Conservation (phyloP, 140 eudicot species). For the Anethum foeniculum region DNA sequence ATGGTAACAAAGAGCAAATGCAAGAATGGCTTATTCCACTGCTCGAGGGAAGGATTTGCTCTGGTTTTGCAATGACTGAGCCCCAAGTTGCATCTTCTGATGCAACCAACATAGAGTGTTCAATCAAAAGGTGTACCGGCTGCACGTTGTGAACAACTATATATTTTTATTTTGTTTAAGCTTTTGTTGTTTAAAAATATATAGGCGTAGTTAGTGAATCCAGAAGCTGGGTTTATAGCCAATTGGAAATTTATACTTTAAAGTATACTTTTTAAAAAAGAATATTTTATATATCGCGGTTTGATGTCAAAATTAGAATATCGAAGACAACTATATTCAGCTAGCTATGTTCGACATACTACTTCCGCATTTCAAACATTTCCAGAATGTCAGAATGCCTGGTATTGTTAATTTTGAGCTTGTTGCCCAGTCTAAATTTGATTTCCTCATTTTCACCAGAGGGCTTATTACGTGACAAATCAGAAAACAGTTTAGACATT, state of each 20-base stretch:
- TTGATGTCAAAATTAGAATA: too few relatives aligned
- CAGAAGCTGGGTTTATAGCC: neutral
- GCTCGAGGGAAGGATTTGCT: slow-evolving; percentile 84
- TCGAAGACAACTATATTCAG: neutral
- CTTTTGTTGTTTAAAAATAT: neutral
- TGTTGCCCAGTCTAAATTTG: neutral
- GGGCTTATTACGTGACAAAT: neutral
- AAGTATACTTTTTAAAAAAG: too few relatives aligned
- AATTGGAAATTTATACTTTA: neutral
- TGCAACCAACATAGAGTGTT: slow-evolving; percentile 96
- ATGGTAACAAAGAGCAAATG: slow-evolving; percentile 84
- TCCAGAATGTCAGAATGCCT: neutral
- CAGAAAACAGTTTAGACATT: neutral
- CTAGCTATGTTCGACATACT: neutral
- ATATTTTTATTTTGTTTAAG: neutral
- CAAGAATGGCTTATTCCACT: slow-evolving; percentile 89
- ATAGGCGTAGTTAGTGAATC: neutral
- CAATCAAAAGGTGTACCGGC: slow-evolving; percentile 51
- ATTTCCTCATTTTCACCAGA: neutral
- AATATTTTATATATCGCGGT: too few relatives aligned
- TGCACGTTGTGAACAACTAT: neutral
- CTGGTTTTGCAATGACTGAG: slow-evolving; percentile 99
- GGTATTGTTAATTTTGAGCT: too few relatives aligned
- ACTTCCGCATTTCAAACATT: neutral
- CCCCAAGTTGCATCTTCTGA: slow-evolving; percentile 98